A percentile compares a stretch with the other conserved stretches of the same genome.
Evolutionary conservation across 2,329 filamentous ascomycete genomes (phyloP).

Genomic region (Neonectria punicea): DNA sequence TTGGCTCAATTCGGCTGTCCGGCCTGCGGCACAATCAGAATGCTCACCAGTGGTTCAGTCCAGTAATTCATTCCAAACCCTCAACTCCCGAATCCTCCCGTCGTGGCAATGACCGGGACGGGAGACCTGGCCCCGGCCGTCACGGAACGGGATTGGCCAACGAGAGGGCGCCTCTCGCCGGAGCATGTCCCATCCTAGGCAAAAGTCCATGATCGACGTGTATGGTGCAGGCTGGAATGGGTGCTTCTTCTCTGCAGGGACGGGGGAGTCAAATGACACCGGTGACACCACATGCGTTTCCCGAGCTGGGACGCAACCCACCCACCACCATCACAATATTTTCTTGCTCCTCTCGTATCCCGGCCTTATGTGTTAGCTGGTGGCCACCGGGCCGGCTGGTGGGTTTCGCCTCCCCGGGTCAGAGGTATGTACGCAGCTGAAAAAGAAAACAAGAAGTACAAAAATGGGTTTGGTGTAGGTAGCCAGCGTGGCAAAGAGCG

Average conservation of each 20-base stretch:
- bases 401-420: slow-evolving; percentile 2
- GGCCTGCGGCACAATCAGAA: background rate
- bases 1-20: background rate
- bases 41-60: background rate
- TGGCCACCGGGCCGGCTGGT: background rate
- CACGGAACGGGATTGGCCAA: slow-evolving; percentile 7
- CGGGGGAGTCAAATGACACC: slow-evolving; percentile 34
- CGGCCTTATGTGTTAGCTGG: slow-evolving; percentile 3
- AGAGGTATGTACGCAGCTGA: background rate
- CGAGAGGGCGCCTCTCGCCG: slow-evolving; percentile 14
- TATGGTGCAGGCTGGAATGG: background rate
- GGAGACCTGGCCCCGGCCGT: background rate
- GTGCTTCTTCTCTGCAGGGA: slow-evolving; percentile 28
- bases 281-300: slow-evolving; percentile 15
- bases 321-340: slow-evolving; percentile 26
- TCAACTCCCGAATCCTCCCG: slow-evolving; percentile 5
- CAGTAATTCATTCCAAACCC: background rate
- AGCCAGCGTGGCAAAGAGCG: background rate
- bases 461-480: background rate
- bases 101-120: background rate
- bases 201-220: slow-evolving; percentile 14
- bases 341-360: background rate
- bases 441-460: background rate
- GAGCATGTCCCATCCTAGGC: slow-evolving; percentile 18
- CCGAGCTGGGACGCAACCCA: slow-evolving; percentile 18